Base-by-base conservation (phyloP, 352 stramenopile species). In the Globisporangium echinulatum region DNA sequence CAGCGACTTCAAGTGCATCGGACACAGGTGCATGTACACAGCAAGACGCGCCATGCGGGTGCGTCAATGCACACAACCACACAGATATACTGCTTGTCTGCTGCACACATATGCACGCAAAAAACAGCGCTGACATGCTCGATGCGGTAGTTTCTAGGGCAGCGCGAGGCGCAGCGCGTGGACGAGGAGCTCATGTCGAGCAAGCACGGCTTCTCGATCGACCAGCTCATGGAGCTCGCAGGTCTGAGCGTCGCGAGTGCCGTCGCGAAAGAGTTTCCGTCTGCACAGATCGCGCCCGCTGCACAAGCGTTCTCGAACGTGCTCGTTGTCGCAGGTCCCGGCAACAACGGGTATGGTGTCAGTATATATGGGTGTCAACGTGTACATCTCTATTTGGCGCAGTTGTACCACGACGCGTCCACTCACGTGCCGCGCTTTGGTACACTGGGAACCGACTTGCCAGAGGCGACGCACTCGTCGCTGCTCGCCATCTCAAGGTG, bases 191-290 rank as follows among this genome's bases (percentile, higher is more conserved):
- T 98, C 50, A 98, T 98, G 92, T 79, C 72, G 33, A 77, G 62
- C 33, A 66, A 56, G 19, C 75, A 87, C 52, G 92, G 92, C 2
- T 98, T 98, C 70, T 96, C 82, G 25, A 87, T 98, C 55, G 90
- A 98, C 59, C 97, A 99, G 76, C 79, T 99, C 17, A 99, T 99
- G 97, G 97, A 99, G 74, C 79, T 99, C 17, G 97, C 97, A 8
- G 97, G 97, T 4, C 72, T 99, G 9, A 92, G 88, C 66, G 96
- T 99, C 15, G 94, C 96, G 6, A 88, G 86, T 47, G 94, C 95
- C 3, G 77, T 99, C 51, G 67, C 71, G 37, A 86, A 97, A 59
- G 72, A 87, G 39, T 93, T 75, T 54, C 74, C 74, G 5, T 64
- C 38, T 25, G 15, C 53, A 15, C 40, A 44, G 7, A 9, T 59